A percentile compares a stretch with the other conserved stretches of the same genome.
Evolutionary conservation across 208 protist genomes (phyloP).

Genomic region (Angomonas deanei): DNA sequence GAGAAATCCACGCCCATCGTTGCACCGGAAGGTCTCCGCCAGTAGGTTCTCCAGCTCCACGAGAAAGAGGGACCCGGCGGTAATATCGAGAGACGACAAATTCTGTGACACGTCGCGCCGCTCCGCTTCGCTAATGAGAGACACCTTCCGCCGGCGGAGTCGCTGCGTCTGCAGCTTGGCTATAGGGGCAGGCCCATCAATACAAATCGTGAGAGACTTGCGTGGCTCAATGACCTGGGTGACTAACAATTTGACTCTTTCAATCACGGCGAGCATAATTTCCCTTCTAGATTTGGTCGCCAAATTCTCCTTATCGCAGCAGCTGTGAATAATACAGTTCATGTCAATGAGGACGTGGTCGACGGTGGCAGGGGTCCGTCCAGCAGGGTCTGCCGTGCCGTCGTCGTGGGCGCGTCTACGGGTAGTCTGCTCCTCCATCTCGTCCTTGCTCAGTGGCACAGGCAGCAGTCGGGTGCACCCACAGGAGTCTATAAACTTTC

Average conservation of each 20-base stretch:
- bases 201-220: constrained; percentile 66
- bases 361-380: background rate
- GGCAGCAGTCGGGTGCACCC: constrained; percentile 68
- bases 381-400: background rate
- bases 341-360: constrained; percentile 84
- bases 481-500: constrained; percentile 76
- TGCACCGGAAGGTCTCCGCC: constrained; percentile 63
- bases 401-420: constrained; percentile 4
- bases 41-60: constrained; percentile 84
- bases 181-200: constrained; percentile 76
- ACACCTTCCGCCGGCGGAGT: constrained; percentile 61
- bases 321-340: constrained; percentile 84
- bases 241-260: constrained; percentile 59
- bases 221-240: constrained; percentile 54
- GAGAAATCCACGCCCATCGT: constrained; percentile 59
- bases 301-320: constrained; percentile 32
- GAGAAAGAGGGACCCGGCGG: constrained; percentile 76
- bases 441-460: constrained; percentile 39
- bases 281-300: constrained; percentile 38
- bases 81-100: constrained; percentile 67
- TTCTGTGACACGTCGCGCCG: constrained; percentile 5
- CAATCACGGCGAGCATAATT: constrained; percentile 69
- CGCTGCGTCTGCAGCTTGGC: constrained; percentile 83
- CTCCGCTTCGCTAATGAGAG: constrained; percentile 34
- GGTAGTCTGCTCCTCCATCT: constrained; percentile 24